Percentiles rank a stretch among this genome's conserved stretches.
phyloP scores from a whole-genome alignment of 2,329 filamentous ascomycete genomes.

The Beauveria caledonica region DNA sequence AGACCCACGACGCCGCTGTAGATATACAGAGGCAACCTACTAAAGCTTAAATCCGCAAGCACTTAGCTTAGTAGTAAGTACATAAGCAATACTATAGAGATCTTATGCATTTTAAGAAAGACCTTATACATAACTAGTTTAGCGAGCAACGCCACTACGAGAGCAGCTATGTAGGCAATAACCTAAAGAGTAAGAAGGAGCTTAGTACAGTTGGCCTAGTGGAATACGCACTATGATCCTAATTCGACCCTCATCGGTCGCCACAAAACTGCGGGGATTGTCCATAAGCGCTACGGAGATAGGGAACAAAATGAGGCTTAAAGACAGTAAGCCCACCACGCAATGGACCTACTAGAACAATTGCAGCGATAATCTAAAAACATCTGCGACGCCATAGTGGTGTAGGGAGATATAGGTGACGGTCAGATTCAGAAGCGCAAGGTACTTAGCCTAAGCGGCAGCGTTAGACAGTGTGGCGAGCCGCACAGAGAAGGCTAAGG shows the following conservation, averaged over 20 bases:
- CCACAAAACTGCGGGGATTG: not conserved
- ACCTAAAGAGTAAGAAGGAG: not conserved
- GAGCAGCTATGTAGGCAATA: not conserved
- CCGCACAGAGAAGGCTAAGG: too few species aligned
- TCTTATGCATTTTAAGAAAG: not conserved
- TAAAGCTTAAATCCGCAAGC: not conserved
- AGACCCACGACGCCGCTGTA: not conserved
- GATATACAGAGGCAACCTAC: not conserved
- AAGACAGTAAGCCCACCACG: too few species aligned
- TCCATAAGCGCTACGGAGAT: too few species aligned
- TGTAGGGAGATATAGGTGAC: too few species aligned
- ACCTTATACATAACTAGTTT: not conserved
- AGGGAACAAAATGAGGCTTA: too few species aligned
- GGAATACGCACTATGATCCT: not conserved
- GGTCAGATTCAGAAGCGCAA: too few species aligned
- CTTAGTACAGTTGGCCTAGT: too few species aligned
- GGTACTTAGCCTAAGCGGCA: too few species aligned
- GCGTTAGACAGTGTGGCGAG: too few species aligned
- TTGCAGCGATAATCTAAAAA: too few species aligned
- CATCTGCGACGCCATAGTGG: too few species aligned
- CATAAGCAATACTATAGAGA: not conserved
- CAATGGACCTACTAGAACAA: too few species aligned
- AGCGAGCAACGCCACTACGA: not conserved
- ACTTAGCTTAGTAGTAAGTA: not conserved
- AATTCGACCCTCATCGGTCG: not conserved